A percentile compares a stretch with the other conserved stretches of the same genome.
Evolutionary conservation across 805 yeast species (phyloP).

Genomic region (Saccharomycopsis javanensis): DNA sequence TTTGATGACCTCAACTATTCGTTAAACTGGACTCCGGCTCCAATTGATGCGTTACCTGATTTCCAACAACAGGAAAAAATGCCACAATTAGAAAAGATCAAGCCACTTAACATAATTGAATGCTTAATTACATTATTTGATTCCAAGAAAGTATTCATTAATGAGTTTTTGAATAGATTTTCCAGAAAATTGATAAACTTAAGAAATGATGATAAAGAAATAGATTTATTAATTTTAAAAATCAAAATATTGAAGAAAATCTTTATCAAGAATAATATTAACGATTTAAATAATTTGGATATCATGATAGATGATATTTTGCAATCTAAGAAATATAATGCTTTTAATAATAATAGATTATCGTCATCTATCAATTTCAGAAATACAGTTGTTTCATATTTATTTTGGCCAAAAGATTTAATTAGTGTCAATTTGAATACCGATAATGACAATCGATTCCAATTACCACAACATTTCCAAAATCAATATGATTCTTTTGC

Average conservation of each 20-base stretch:
- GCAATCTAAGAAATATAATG: conserved; percentile 42
- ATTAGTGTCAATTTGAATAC: conserved; percentile 11
- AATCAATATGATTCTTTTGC: conserved; percentile 36
- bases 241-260: conserved; percentile 48
- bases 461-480: conserved; percentile 39
- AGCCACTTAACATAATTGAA: conserved; percentile 58
- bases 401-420: conserved; percentile 61
- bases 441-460: conserved; percentile 35
- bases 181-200: conserved; percentile 43
- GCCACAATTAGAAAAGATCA: conserved; percentile 29
- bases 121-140: conserved; percentile 66
- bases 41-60: conserved; percentile 80
- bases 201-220: conserved; percentile 27
- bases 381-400: conserved; percentile 59
- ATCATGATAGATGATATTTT: conserved; percentile 74
- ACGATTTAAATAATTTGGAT: conserved; percentile 59
- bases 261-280: conserved; percentile 34
- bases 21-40: conserved; percentile 72
- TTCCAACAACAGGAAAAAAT: conserved; percentile 31
- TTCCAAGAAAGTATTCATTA: conserved; percentile 52
- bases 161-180: conserved; percentile 53
- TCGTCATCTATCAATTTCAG: conserved; percentile 33
- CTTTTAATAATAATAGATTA: neutral
- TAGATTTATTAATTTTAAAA: conserved; percentile 32
- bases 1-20: conserved; percentile 28